phyloP scores from a whole-genome alignment of 495 filamentous ascomycete species.

The Gamarada debralockiae region DNA sequence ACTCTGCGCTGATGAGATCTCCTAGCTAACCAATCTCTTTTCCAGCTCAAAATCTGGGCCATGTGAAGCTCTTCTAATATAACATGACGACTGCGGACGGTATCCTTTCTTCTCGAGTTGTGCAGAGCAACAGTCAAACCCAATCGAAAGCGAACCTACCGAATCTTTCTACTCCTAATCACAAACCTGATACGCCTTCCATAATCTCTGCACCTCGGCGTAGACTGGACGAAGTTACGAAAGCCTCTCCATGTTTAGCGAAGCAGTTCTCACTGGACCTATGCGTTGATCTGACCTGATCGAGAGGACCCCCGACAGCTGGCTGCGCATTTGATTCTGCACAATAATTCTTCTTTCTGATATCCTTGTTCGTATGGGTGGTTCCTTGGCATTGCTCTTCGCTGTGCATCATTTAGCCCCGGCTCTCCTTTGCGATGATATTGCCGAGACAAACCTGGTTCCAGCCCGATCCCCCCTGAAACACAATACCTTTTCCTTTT shows the following conservation, averaged over 20 bases:
- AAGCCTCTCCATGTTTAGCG: conserved; percentile 35
- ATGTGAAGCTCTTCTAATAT: conserved; percentile 20
- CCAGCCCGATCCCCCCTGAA: background rate
- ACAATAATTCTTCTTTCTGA: conserved; percentile 26
- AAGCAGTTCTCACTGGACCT: conserved; percentile 27
- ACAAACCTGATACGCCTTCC: conserved; percentile 31
- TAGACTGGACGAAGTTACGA: conserved; percentile 54
- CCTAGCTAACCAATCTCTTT: conserved; percentile 21
- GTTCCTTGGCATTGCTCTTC: conserved; percentile 24
- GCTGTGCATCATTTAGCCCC: conserved; percentile 13
- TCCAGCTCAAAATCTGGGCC: conserved; percentile 85
- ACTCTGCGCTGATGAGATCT: background rate
- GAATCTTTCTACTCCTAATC: conserved; percentile 12
- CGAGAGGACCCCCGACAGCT: conserved; percentile 22
- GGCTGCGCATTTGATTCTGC: conserved; percentile 20
- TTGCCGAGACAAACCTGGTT: conserved; percentile 24
- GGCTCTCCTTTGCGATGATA: conserved; percentile 25
- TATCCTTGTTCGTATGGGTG: conserved; percentile 27
- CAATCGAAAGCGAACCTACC: background rate
- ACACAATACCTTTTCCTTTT: conserved; percentile 18
- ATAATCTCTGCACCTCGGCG: conserved; percentile 41
- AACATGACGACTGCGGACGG: conserved; percentile 10
- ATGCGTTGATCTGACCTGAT: conserved; percentile 30
- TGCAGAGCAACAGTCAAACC: conserved; percentile 10
- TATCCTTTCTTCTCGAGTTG: conserved; percentile 12